phyloP scores from a whole-genome alignment of 768 basidiomycete genomes.

The Suillus sp. region DNA sequence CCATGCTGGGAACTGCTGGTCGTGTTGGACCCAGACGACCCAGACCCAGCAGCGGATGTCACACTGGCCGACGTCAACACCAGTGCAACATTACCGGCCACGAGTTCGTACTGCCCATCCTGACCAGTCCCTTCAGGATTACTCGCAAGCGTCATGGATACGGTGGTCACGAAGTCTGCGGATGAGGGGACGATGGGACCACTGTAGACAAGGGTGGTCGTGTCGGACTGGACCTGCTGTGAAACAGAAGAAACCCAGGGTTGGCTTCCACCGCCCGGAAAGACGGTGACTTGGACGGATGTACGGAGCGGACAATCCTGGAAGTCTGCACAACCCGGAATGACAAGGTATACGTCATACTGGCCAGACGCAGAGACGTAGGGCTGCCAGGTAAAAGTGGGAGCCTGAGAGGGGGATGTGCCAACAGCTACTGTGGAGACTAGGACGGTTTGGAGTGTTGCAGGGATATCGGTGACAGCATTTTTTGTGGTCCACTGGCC shows the following conservation, averaged over 20 bases:
- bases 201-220: slow-evolving; percentile 65
- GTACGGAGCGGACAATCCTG: slow-evolving; percentile 83
- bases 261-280: slow-evolving; percentile 66
- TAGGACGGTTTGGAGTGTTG: slow-evolving; percentile 76
- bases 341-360: slow-evolving; percentile 81
- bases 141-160: slow-evolving; percentile 73
- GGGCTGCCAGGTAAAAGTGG: slow-evolving; percentile 87
- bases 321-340: slow-evolving; percentile 84
- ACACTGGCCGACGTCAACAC: slow-evolving; percentile 64
- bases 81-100: slow-evolving; percentile 87
- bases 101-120: slow-evolving; percentile 72
- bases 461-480: slow-evolving; percentile 74
- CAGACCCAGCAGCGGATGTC: slow-evolving; percentile 37
- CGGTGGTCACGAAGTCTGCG: slow-evolving; percentile 67
- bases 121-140: slow-evolving; percentile 63
- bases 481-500: slow-evolving; percentile 70
- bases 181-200: slow-evolving; percentile 83
- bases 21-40: slow-evolving; percentile 30
- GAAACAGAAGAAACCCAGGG: slow-evolving; percentile 73
- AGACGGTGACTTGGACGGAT: slow-evolving; percentile 78
- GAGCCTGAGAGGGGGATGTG: slow-evolving; percentile 59
- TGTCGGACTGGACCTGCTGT: slow-evolving; percentile 70
- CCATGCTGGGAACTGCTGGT: slow-evolving; percentile 45
- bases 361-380: slow-evolving; percentile 88
- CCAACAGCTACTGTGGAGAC: slow-evolving; percentile 67